Evolutionary conservation across 176 grass and related monocot species (phyloP).

Genomic region (Panicum miliaceum): DNA sequence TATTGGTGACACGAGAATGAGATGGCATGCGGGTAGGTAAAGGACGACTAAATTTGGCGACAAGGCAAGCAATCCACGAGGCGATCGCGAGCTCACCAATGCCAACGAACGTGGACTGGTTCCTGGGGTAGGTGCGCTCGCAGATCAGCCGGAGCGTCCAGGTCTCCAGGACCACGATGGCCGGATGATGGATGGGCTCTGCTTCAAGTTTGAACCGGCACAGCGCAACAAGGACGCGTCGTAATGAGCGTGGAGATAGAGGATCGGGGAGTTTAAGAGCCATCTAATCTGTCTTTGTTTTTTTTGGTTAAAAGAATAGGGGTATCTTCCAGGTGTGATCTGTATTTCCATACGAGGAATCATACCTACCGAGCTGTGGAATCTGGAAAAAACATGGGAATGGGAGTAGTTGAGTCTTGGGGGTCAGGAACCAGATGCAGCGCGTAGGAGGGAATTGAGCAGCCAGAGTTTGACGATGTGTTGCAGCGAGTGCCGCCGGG

Average conservation of each 20-base stretch:
- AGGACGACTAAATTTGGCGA: conserved; percentile 36
- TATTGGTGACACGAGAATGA: neutral
- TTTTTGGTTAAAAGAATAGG: neutral
- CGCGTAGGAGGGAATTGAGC: no score
- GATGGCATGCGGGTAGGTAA: neutral
- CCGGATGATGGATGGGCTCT: no score
- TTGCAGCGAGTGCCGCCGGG: neutral
- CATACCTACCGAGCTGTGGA: no score
- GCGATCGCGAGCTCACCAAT: neutral
- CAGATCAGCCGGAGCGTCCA: neutral
- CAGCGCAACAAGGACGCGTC: conserved; percentile 6
- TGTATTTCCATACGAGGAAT: neutral
- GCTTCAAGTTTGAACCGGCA: neutral
- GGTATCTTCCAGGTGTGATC: neutral
- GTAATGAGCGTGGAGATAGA: neutral
- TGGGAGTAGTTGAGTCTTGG: no score
- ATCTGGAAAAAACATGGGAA: no score
- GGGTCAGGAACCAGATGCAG: no score
- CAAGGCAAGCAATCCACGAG: conserved; percentile 2
- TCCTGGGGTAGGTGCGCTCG: conserved; percentile 48
- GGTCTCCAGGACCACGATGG: conserved; percentile 14
- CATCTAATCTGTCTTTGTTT: neutral
- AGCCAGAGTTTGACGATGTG: neutral
- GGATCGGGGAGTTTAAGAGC: neutral
- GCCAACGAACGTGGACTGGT: conserved; percentile 46